Conservation (phyloP, 1,284 basidiomycete species). For the Violaceomyces palustris region DNA sequence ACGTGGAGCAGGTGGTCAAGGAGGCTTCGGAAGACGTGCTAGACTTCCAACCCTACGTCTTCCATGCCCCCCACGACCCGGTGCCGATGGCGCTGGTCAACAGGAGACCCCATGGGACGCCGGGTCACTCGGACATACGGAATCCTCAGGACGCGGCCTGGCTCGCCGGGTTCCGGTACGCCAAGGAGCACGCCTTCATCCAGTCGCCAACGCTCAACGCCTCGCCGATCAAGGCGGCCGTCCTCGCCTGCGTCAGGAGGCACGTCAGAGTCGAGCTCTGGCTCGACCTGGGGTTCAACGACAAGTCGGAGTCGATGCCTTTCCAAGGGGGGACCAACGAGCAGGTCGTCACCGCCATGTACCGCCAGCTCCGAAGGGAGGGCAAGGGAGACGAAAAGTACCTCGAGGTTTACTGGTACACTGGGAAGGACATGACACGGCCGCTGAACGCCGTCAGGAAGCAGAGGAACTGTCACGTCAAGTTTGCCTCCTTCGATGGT, state of each 20-base stretch:
- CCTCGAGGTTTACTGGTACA: conserved; percentile 65
- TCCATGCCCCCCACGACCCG: conserved; percentile 53
- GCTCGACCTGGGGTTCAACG: conserved; percentile 55
- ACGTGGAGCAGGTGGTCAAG: conserved; percentile 10
- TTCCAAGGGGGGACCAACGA: conserved; percentile 77
- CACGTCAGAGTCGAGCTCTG: conserved; percentile 61
- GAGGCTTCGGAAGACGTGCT: conserved; percentile 24
- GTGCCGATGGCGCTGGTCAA: conserved; percentile 72
- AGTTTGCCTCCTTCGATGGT: conserved; percentile 70
- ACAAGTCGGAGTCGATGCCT: conserved; percentile 64
- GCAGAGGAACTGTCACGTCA: conserved; percentile 66
- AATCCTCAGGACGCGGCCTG: conserved; percentile 72
- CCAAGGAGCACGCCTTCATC: conserved; percentile 67
- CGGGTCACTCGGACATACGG: conserved; percentile 60
- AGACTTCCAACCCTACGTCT: conserved; percentile 44
- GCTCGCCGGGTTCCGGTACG: conserved; percentile 68
- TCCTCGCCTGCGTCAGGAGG: conserved; percentile 62
- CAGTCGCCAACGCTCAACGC: conserved; percentile 67
- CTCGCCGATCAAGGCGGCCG: conserved; percentile 63
- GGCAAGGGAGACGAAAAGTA: conserved; percentile 55
- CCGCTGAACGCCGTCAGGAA: conserved; percentile 69
- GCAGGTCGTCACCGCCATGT: conserved; percentile 66
- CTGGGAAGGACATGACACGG: conserved; percentile 66
- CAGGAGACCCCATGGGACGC: conserved; percentile 64
- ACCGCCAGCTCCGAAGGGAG: conserved; percentile 50